Base-by-base conservation (phyloP, 345 rosid genomes). In the Hirschfeldia incana region DNA sequence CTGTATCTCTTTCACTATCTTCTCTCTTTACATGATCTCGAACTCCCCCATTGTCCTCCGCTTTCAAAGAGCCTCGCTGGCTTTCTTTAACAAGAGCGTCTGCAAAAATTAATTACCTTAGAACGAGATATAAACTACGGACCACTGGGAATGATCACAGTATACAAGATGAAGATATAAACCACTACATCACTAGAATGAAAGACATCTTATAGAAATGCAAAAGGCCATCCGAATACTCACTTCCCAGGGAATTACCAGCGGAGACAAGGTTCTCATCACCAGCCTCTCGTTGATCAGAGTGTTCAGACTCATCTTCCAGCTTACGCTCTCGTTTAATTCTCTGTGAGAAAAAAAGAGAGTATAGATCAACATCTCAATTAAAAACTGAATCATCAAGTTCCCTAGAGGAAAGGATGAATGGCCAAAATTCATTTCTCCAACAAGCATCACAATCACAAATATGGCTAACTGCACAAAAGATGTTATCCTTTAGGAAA, bases 171-270 rank as follows among this genome's bases (percentile, higher is more conserved):
- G 65, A 27, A 37, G 32, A 57, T 67, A 67, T 30, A 67, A 66
- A 76, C 55, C 57, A 66, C 58, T 65, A 71, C 7, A 70, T 65
- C 49, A 65, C 30, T 36, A 63, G 42, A 32, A 33, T 32, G 67
- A 63, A 30, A 32, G 42, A 32, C 27, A 63, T 63, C 44, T 32
- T 32, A 32, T 63, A 32, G 42, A 32, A 71, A 71, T 65, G 67
- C 58, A 71, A 63, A 64, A 73, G 57, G 51, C 33, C 68, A 78
- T 75, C 75, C 8, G 63, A 27, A 49, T 82, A 85, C 92, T 86
- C 85, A 92, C 91, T 84, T 82, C 89, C 87, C 73, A 83, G 82
- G 67, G 90, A 84, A 86, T 82, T 86, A 86, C 87, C 92, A 83
- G 85, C 77, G 32, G 86, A 83, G 37, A 89, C 88, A 84, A 85